Base-by-base conservation (phyloP, 176 grass and related monocot genomes). In the Luzula sylvatica region DNA sequence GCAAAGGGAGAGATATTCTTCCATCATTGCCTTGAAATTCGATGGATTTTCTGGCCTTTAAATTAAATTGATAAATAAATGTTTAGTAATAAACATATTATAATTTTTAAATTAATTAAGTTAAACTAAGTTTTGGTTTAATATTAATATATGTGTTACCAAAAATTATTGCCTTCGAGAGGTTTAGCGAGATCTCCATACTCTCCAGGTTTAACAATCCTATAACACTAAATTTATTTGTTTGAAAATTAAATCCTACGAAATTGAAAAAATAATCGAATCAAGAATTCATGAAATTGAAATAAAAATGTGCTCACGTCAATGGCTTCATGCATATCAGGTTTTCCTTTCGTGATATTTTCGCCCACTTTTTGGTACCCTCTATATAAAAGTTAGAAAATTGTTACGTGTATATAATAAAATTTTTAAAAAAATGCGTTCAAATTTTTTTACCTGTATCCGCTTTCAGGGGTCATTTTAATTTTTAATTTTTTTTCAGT, bases 321-420 rank as follows among this genome's bases (percentile, higher is more conserved):
- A 57, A 96, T 89, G 16, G 84, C 92, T 82, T 96, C 92, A 26
- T 96, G 92, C 92, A 96, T 96, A 26, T 96, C 92, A 66, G 68
- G 92, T 53, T 86, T 89, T 22, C 85, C 92, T 45, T 82, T 82
- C 16, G 92, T 96, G 69, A 96, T 20, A 74, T 96, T 89, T 73
- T 79, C 77, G 7, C 77, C 90, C 5, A 96, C 26, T 47, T 65
- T 73, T 54, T 96, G 84, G 38, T 96, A 96, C 5, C 90, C 84
- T 79, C 90, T 96, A 46, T 68, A 20, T 8, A 65, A 7, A 11
- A 3, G 11, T 49, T 51, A 56, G 8, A 76, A 72, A 24, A 6
- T 47, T 26, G 22, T 42, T 2, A 50, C 42, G 26, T 67, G 1
- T 0, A 14, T 14, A 35, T 7, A 16, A 14, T 2, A 58, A 3